Evolutionary conservation across 805 yeast species (phyloP).

Genomic region (Candida nonsorbophila): DNA sequence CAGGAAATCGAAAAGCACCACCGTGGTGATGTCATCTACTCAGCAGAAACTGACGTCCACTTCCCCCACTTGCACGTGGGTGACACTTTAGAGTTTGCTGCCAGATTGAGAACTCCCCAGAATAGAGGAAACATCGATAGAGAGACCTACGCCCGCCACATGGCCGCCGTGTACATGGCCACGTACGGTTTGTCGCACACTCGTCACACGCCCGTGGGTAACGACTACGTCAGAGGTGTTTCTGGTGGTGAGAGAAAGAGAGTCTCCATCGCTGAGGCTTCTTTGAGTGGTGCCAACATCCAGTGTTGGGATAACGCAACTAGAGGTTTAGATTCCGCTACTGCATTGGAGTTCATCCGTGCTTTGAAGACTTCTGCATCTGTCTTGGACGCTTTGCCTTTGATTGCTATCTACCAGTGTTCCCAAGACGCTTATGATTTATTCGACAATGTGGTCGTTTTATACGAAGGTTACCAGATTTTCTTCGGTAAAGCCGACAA

Average conservation of each 20-base stretch:
- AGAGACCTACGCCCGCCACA: constrained; percentile 32
- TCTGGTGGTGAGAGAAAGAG: constrained; percentile 87
- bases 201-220: constrained; percentile 55
- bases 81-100: constrained; percentile 52
- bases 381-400: constrained; percentile 45
- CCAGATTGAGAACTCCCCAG: constrained; percentile 43
- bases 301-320: constrained; percentile 73
- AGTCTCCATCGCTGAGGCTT: constrained; percentile 77
- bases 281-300: constrained; percentile 52
- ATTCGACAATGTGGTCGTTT: constrained; percentile 43
- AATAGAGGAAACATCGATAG: constrained; percentile 32
- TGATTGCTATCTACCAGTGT: constrained; percentile 56
- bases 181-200: constrained; percentile 49
- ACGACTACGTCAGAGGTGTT: constrained; percentile 64
- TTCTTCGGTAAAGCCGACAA: constrained; percentile 38
- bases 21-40: constrained; percentile 36
- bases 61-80: constrained; percentile 53
- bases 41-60: constrained; percentile 53
- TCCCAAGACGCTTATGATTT: constrained; percentile 45
- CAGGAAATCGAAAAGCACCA: constrained; percentile 22
- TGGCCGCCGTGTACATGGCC: constrained; percentile 40
- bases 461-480: constrained; percentile 44
- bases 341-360: constrained; percentile 69
- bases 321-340: constrained; percentile 80
- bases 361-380: constrained; percentile 62